A percentile compares a stretch with the other conserved stretches of the same genome.
Evolutionary conservation across 164 flowering plant species (phyloP).

Genomic region (Paratinospora sagittata): DNA sequence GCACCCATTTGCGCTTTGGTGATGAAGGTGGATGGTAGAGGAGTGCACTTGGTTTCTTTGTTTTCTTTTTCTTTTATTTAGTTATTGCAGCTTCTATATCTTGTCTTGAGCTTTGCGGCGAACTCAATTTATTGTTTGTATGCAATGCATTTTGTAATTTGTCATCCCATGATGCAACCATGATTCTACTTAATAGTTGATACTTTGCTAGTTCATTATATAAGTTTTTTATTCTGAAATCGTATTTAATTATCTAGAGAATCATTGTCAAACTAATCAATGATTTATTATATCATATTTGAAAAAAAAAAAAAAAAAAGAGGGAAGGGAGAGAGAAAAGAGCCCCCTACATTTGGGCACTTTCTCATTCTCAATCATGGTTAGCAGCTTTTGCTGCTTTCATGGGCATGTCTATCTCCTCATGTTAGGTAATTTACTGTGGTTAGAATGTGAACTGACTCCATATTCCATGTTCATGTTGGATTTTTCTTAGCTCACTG

Average conservation of each 20-base stretch:
- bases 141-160: not conserved
- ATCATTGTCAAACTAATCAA: not conserved
- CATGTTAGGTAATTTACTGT: not conserved
- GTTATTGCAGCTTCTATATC: not conserved
- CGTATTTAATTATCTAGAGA: not conserved
- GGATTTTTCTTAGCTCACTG: constrained; percentile 57
- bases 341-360: too few species aligned
- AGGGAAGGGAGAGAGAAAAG: too few species aligned
- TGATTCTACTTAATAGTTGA: too few species aligned
- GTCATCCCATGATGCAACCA: not conserved
- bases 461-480: not conserved
- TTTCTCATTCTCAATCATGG: too few species aligned
- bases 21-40: not conserved
- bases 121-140: not conserved
- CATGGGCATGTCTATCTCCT: not conserved
- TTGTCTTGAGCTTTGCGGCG: not conserved
- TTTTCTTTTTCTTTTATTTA: not conserved
- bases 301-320: too few species aligned
- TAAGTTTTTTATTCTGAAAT: not conserved
- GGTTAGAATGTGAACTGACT: not conserved
- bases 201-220: not conserved
- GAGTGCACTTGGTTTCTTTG: not conserved
- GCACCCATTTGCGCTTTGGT: not conserved
- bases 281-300: not conserved
- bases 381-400: not conserved